Conservation (phyloP, 139 green algal genomes). For the Micractinium sp. region DNA sequence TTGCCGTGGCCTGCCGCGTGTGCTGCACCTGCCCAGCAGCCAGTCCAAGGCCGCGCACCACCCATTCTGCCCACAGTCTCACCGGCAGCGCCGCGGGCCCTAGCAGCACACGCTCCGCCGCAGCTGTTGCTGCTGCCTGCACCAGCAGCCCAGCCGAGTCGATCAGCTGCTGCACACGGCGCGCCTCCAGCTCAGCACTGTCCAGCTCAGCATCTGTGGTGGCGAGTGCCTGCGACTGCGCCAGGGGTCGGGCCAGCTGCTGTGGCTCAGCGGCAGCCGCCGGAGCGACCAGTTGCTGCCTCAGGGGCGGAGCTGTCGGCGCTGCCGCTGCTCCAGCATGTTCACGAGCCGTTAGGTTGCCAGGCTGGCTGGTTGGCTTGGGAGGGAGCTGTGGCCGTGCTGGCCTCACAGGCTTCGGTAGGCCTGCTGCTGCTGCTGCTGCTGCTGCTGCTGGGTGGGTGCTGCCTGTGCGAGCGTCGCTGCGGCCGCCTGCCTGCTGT, state of each 20-base stretch:
- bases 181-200: conserved; percentile 23
- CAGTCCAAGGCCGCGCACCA: neutral
- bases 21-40: neutral
- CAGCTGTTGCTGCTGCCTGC: neutral
- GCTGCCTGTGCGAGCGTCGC: neutral
- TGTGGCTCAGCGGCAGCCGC: neutral
- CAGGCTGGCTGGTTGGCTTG: conserved; percentile 5
- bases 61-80: neutral
- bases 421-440: neutral
- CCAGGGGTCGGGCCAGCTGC: neutral
- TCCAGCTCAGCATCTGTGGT: conserved; percentile 4
- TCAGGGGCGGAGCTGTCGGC: neutral
- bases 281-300: neutral
- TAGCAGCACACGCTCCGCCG: conserved; percentile 25
- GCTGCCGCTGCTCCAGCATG: neutral
- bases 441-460: neutral
- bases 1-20: no score
- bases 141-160: neutral
- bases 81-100: conserved; percentile 14
- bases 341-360: neutral
- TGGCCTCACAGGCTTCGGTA: neutral
- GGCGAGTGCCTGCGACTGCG: neutral
- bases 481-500: neutral
- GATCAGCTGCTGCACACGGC: conserved; percentile 11
- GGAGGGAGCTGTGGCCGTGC: neutral